Percentiles rank a stretch among this genome's conserved stretches.
These are phyloP conservation scores for Xerocomus amazonicus DNA, from an alignment of 1,284 basidiomycete genomes.

Conservation along the genomic window DNA sequence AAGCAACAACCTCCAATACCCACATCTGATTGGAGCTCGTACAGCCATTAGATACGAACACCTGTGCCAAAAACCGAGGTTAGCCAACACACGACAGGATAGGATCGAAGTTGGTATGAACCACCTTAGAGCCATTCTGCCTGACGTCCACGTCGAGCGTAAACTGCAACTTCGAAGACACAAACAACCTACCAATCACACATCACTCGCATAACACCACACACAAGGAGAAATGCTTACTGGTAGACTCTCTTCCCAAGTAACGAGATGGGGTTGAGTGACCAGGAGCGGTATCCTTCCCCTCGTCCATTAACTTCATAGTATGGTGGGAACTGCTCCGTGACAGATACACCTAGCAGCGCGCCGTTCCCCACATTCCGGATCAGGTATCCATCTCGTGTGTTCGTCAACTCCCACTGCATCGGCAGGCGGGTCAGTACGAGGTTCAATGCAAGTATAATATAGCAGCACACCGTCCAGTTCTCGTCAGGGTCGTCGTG, in stretches of 20 bases:
- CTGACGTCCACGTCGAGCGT: not conserved
- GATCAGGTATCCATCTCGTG: not conserved
- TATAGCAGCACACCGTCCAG: not conserved
- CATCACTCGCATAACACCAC: too few relatives aligned
- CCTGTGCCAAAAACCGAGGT: not conserved
- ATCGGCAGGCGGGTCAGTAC: not conserved
- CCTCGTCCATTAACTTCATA: not conserved
- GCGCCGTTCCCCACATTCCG: not conserved
- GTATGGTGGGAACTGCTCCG: not conserved
- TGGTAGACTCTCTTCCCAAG: not conserved
- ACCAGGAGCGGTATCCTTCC: not conserved
- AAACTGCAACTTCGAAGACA: not conserved
- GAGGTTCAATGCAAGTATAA: not conserved
- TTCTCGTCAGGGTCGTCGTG: not conserved
- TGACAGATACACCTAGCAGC: not conserved
- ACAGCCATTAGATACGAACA: not conserved
- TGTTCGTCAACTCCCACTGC: not conserved
- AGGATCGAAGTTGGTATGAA: not conserved
- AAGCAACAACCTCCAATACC: not conserved
- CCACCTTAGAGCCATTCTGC: not conserved
- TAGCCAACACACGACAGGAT: not conserved
- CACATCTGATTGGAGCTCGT: not conserved
- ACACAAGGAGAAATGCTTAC: not conserved
- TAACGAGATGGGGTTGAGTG: not conserved
- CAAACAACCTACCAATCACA: not conserved